phyloP scores from a whole-genome alignment of 73 alveolate species.

The Loxodes magnus region DNA sequence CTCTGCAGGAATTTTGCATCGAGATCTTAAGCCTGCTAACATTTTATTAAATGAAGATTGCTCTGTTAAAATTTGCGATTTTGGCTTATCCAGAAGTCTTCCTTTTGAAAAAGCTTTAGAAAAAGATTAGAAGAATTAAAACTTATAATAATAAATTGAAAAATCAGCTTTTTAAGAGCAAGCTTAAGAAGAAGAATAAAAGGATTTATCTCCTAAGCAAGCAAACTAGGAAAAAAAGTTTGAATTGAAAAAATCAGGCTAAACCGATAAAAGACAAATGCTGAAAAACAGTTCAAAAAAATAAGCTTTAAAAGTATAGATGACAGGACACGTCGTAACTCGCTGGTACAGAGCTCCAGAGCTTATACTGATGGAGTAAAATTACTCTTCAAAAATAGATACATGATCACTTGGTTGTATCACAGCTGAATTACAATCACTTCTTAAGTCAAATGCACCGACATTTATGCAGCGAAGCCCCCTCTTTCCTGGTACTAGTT shows the following conservation, averaged over 20 bases:
- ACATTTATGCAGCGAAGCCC: slow-evolving; percentile 86
- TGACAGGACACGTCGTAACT: slow-evolving; percentile 95
- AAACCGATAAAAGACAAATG: not conserved
- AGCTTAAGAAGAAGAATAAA: not conserved
- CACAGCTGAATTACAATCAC: slow-evolving; percentile 85
- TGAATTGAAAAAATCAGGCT: not conserved
- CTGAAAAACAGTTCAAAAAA: not conserved
- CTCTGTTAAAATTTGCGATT: slow-evolving; percentile 29
- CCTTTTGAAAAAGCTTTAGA: not conserved
- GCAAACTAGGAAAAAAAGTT: too few relatives aligned
- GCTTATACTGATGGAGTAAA: slow-evolving; percentile 83
- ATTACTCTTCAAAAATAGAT: slow-evolving; percentile 92
- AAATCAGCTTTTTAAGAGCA: not conserved
- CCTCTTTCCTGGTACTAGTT: slow-evolving; percentile 90
- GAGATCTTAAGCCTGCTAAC: slow-evolving; percentile 94
- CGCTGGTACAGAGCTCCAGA: slow-evolving; percentile 99
- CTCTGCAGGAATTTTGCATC: slow-evolving; percentile 18
- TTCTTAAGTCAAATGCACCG: slow-evolving; percentile 89
- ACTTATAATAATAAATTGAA: too few relatives aligned
- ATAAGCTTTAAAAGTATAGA: slow-evolving; percentile 56
- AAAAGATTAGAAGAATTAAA: not conserved
- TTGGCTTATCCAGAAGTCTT: slow-evolving; percentile 35
- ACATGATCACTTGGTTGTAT: slow-evolving; percentile 95
- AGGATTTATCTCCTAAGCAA: not conserved
- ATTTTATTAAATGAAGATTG: slow-evolving; percentile 38